Evolutionary conservation across 345 rosid species (phyloP).

Genomic region (Euphorbia peplus): DNA sequence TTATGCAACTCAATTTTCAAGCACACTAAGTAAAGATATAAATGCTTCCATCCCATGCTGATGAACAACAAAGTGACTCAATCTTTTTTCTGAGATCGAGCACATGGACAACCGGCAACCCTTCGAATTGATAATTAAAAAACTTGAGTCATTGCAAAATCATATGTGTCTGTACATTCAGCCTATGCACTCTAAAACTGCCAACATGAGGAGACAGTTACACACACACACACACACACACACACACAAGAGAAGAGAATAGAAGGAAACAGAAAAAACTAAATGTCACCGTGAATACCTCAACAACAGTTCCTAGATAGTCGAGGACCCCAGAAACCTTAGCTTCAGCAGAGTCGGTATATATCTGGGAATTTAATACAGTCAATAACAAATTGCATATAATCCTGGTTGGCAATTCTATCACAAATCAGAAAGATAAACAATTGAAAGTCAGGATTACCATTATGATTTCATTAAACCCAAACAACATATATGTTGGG

Average conservation of each 20-base stretch:
- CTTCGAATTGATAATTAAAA: neutral
- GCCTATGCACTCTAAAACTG: neutral
- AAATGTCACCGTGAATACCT: conserved; percentile 43
- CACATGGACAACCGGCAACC: neutral
- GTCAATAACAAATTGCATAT: neutral
- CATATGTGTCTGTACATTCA: neutral
- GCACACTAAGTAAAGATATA: neutral
- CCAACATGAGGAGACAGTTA: neutral
- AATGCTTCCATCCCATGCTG: neutral
- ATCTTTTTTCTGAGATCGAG: neutral
- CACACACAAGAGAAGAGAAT: neutral
- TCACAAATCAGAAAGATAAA: neutral
- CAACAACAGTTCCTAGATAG: conserved; percentile 74
- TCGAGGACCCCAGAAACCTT: conserved; percentile 88
- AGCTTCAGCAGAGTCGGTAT: conserved; percentile 87
- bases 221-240: too few species aligned
- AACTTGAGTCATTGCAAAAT: neutral
- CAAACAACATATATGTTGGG: neutral
- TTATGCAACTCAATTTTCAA: neutral
- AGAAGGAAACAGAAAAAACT: neutral
- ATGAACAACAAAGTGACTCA: neutral
- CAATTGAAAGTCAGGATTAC: too few species aligned
- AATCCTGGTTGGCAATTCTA: neutral
- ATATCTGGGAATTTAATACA: conserved; percentile 52
- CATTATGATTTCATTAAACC: neutral